phyloP scores from a whole-genome alignment of 1,284 basidiomycete species.

The Cutaneotrichosporon dermatis region DNA sequence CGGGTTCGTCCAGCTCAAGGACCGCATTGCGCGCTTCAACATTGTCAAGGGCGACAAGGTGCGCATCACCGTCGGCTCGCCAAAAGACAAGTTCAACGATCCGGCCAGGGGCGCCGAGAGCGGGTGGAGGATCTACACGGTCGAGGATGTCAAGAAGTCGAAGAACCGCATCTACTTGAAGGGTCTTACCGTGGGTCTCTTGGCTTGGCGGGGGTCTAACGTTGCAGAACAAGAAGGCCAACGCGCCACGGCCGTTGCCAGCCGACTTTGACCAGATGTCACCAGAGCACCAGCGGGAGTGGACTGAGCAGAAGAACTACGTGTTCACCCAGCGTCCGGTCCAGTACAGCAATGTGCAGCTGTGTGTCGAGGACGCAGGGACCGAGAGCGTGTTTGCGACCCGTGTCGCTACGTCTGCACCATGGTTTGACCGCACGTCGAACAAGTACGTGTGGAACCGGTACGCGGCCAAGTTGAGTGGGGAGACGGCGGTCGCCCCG shows the following conservation, averaged over 20 bases:
- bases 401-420: constrained; percentile 33
- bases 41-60: constrained; percentile 44
- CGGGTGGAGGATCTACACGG: constrained; percentile 42
- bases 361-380: constrained; percentile 35
- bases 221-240: constrained; percentile 34
- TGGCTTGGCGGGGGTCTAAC: background rate
- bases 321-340: constrained; percentile 32
- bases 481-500: constrained; percentile 2
- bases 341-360: constrained; percentile 46
- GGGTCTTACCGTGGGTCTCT: constrained; percentile 37
- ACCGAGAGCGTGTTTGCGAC: constrained; percentile 36
- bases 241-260: constrained; percentile 29
- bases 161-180: constrained; percentile 40
- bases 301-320: constrained; percentile 30
- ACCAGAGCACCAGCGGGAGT: constrained; percentile 24
- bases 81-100: constrained; percentile 37
- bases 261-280: constrained; percentile 26
- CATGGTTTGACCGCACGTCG: constrained; percentile 25
- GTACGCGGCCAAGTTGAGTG: constrained; percentile 33
- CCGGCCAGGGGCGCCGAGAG: constrained; percentile 24
- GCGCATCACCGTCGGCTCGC: constrained; percentile 39
- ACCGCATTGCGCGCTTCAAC: constrained; percentile 44
- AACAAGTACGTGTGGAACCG: constrained; percentile 32
- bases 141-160: constrained; percentile 37
- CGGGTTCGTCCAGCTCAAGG: constrained; percentile 30